These are phyloP conservation scores for Canariomyces notabilis DNA, from an alignment of 2,329 filamentous ascomycete species.

Conservation along the genomic window DNA sequence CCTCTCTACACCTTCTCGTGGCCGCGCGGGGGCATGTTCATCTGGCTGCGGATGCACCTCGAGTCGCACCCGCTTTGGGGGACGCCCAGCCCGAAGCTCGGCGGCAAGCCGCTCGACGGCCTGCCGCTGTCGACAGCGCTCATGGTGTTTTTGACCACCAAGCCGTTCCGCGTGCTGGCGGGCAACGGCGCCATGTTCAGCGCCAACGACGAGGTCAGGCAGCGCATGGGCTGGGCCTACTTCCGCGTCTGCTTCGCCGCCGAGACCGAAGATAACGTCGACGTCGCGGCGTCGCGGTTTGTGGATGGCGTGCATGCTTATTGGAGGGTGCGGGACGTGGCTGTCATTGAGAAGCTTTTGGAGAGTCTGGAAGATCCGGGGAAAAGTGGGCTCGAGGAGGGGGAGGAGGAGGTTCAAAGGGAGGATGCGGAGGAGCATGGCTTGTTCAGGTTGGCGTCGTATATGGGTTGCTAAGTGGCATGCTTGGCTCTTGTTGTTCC, in stretches of 20 bases:
- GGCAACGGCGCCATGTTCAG: constrained; percentile 71
- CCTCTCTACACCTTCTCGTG: constrained; percentile 71
- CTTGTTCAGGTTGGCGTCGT: constrained; percentile 10
- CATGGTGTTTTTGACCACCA: constrained; percentile 65
- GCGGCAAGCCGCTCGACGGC: constrained; percentile 42
- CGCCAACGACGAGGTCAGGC: constrained; percentile 55
- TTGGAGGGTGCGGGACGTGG: constrained; percentile 66
- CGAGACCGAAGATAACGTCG: constrained; percentile 66
- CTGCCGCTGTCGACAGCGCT: constrained; percentile 58
- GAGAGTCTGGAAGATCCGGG: too few relatives aligned
- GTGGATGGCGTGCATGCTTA: constrained; percentile 66
- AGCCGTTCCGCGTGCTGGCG: constrained; percentile 65
- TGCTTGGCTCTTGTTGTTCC: background rate
- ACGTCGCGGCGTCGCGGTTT: constrained; percentile 57
- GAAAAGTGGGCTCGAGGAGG: constrained; percentile 20
- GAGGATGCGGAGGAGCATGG: constrained; percentile 1
- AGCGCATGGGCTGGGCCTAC: constrained; percentile 62
- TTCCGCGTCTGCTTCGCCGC: constrained; percentile 82
- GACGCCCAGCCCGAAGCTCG: constrained; percentile 27
- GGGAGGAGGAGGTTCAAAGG: background rate
- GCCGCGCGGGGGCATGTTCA: constrained; percentile 86
- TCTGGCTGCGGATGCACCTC: constrained; percentile 73
- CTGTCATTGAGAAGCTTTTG: constrained; percentile 61
- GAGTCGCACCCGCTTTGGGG: constrained; percentile 65
- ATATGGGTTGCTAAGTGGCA: constrained; percentile 9